These are phyloP conservation scores for Zymoseptoria passerinii DNA, from an alignment of 2,329 filamentous ascomycete species.

Conservation along the genomic window DNA sequence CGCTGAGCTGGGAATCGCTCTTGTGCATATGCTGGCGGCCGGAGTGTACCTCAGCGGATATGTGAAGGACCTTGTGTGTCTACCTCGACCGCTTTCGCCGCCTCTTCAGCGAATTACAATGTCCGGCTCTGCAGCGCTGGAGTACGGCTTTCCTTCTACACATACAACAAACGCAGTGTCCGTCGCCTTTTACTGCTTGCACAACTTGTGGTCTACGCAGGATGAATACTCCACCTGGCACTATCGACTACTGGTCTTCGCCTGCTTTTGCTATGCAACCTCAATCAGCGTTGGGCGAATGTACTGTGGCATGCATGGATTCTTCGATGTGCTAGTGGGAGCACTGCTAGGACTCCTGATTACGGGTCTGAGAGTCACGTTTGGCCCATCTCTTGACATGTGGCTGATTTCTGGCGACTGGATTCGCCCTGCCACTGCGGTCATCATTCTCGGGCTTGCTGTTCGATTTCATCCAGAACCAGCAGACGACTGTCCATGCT, in stretches of 20 bases:
- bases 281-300: slow-evolving; percentile 87
- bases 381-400: slow-evolving; percentile 54
- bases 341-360: slow-evolving; percentile 64
- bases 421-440: slow-evolving; percentile 55
- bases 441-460: slow-evolving; percentile 60
- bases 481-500: slow-evolving; percentile 93
- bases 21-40: slow-evolving; percentile 55
- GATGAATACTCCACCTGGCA: slow-evolving; percentile 47
- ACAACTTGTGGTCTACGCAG: slow-evolving; percentile 59
- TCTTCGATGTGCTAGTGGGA: slow-evolving; percentile 80
- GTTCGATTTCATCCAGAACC: slow-evolving; percentile 75
- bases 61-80: slow-evolving; percentile 85
- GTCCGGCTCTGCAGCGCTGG: slow-evolving; percentile 88
- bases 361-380: slow-evolving; percentile 47
- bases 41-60: slow-evolving; percentile 70
- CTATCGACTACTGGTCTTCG: slow-evolving; percentile 33
- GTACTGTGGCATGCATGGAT: slow-evolving; percentile 98
- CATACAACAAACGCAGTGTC: slow-evolving; percentile 96
- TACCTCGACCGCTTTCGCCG: slow-evolving; percentile 84
- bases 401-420: slow-evolving; percentile 61
- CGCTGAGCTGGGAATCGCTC: slow-evolving; percentile 69
- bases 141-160: slow-evolving; percentile 95
- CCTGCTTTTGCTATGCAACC: slow-evolving; percentile 74
- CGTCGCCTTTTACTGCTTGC: slow-evolving; percentile 75
- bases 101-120: slow-evolving; percentile 92